phyloP scores from a whole-genome alignment of 768 basidiomycete species.

The Hygrocybe coccinea region DNA sequence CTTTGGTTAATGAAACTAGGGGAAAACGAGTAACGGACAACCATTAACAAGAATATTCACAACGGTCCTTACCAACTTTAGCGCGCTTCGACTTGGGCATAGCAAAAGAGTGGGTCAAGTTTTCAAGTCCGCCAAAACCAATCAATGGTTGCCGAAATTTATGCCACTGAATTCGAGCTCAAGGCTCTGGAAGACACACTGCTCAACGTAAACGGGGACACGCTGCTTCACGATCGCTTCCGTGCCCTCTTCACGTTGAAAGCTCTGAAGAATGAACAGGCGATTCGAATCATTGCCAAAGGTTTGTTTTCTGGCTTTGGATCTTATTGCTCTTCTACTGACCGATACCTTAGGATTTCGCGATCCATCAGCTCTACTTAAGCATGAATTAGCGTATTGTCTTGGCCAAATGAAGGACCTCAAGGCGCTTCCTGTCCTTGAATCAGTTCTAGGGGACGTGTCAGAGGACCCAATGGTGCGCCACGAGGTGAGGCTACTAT shows the following conservation, averaged over 20 bases:
- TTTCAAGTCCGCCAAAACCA: constrained; percentile 51
- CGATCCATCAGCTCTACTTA: constrained; percentile 85
- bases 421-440: constrained; percentile 73
- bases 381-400: constrained; percentile 97
- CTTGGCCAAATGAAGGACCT: constrained; percentile 82
- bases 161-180: constrained; percentile 42
- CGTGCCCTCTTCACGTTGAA: constrained; percentile 91
- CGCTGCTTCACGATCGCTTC: constrained; percentile 82
- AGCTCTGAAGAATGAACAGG: constrained; percentile 69
- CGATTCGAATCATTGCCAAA: constrained; percentile 79
- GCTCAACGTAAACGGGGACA: constrained; percentile 68
- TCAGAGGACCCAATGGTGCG: constrained; percentile 92
- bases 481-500: constrained; percentile 76
- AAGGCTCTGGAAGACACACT: constrained; percentile 65
- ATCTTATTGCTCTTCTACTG: too few relatives aligned
- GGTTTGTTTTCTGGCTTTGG: constrained; percentile 39
- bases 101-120: constrained; percentile 19
- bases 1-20: constrained; percentile 89
- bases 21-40: constrained; percentile 11
- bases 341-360: constrained; percentile 55
- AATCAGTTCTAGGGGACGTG: constrained; percentile 63
- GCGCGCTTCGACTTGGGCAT: constrained; percentile 91
- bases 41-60: neutral
- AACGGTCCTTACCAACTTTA: constrained; percentile 64
- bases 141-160: constrained; percentile 12